A percentile compares a stretch with the other conserved stretches of the same genome.
Evolutionary conservation across 2,329 filamentous ascomycete species (phyloP).

Genomic region (Penicillium corylophilum): DNA sequence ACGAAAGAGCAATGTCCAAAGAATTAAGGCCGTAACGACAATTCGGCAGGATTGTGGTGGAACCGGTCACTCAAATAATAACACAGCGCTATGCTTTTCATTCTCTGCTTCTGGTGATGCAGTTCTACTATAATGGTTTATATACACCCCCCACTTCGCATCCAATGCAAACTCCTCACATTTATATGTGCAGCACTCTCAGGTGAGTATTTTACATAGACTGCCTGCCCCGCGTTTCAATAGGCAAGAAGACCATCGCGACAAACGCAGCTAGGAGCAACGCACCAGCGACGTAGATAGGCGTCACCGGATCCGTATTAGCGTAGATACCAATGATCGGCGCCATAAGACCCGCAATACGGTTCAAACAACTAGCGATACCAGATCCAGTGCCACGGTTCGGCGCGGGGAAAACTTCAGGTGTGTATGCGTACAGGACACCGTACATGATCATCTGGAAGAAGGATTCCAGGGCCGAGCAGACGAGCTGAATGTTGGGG

Average conservation of each 20-base stretch:
- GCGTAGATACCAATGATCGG: slow-evolving; percentile 45
- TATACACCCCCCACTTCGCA: neutral
- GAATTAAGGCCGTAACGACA: too few relatives aligned
- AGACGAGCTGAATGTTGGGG: slow-evolving; percentile 50
- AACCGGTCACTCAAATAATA: neutral
- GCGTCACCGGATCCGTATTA: slow-evolving; percentile 36
- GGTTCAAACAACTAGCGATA: slow-evolving; percentile 45
- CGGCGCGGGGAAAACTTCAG: slow-evolving; percentile 57
- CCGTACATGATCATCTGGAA: slow-evolving; percentile 57
- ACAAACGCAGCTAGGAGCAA: slow-evolving; percentile 43
- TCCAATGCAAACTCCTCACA: neutral
- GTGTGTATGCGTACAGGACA: slow-evolving; percentile 58
- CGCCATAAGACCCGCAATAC: slow-evolving; percentile 43
- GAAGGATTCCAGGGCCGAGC: slow-evolving; percentile 53
- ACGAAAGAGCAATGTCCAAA: too few relatives aligned
- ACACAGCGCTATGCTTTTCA: neutral
- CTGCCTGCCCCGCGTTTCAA: slow-evolving; percentile 45
- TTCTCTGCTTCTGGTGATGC: neutral
- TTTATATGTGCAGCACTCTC: neutral
- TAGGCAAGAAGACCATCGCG: slow-evolving; percentile 44
- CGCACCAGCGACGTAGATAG: slow-evolving; percentile 46
- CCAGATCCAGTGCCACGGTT: slow-evolving; percentile 56
- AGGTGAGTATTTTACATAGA: slow-evolving; percentile 28
- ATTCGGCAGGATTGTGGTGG: too few relatives aligned
- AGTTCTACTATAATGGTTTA: neutral